Evolutionary conservation across 2,329 filamentous ascomycete genomes (phyloP).

Genomic region (Erysiphe pulchra): DNA sequence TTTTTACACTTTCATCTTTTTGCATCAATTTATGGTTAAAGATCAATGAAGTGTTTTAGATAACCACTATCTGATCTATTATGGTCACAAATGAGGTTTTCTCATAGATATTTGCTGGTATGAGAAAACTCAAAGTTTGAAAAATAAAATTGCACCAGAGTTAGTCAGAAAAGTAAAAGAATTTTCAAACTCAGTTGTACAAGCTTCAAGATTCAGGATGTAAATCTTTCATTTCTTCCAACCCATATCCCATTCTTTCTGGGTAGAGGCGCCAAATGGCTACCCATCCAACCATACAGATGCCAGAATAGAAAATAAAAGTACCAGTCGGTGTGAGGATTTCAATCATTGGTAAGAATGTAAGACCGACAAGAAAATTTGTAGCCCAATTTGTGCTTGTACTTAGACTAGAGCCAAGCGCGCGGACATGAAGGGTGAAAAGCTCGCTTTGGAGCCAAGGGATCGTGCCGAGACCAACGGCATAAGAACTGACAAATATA

Average conservation of each 20-base stretch:
- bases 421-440: constrained; percentile 53
- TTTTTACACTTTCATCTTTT: no score
- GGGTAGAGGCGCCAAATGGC: constrained; percentile 55
- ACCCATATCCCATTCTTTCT: constrained; percentile 55
- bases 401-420: constrained; percentile 43
- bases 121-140: no score
- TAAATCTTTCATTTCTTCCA: constrained; percentile 37
- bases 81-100: no score
- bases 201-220: no score
- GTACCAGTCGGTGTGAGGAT: constrained; percentile 45
- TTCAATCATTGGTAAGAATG: constrained; percentile 74
- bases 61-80: no score
- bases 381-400: constrained; percentile 72
- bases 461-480: constrained; percentile 69
- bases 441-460: constrained; percentile 93
- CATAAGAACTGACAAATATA: constrained; percentile 65
- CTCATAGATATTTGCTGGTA: no score
- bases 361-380: constrained; percentile 67
- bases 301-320: constrained; percentile 50
- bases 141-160: no score
- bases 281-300: constrained; percentile 45
- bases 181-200: no score
- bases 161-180: no score
- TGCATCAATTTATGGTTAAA: no score
- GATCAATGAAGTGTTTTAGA: no score